Conservation (phyloP, 257 asterid genomes). For the Fraxinus cuspidata region DNA sequence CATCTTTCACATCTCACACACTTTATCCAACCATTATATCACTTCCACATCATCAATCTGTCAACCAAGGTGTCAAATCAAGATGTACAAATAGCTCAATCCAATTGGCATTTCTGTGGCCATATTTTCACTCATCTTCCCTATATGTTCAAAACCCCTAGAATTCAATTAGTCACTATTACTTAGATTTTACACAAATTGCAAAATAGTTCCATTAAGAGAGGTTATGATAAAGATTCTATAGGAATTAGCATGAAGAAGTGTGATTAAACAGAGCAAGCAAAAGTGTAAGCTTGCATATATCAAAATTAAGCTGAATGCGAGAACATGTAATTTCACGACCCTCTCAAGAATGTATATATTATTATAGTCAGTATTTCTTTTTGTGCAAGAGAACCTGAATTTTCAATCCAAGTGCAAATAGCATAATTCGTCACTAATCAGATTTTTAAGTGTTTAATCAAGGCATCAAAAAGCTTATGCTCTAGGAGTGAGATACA, state of each 20-base stretch:
- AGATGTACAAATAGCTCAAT: too few relatives aligned
- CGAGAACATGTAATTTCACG: not conserved
- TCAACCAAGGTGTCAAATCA: too few relatives aligned
- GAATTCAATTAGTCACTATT: not conserved
- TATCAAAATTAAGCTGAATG: not conserved
- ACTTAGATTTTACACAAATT: not conserved
- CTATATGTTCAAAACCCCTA: not conserved
- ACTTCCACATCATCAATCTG: too few relatives aligned
- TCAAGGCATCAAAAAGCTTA: not conserved
- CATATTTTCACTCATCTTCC: not conserved
- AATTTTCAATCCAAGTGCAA: not conserved
- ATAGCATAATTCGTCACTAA: not conserved
- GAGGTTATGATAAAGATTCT: not conserved
- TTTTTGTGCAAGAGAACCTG: not conserved
- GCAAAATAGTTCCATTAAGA: too few relatives aligned
- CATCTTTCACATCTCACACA: too few relatives aligned
- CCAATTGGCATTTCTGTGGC: not conserved
- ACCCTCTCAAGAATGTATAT: not conserved
- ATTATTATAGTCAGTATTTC: not conserved
- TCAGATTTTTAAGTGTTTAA: not conserved
- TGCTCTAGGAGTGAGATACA: not conserved
- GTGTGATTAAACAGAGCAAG: not conserved
- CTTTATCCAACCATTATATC: too few relatives aligned
- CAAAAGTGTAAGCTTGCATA: not conserved
- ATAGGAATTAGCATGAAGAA: not conserved